Conservation (phyloP, 169 alveolate species). For the Cryptosporidium parvum region DNA sequence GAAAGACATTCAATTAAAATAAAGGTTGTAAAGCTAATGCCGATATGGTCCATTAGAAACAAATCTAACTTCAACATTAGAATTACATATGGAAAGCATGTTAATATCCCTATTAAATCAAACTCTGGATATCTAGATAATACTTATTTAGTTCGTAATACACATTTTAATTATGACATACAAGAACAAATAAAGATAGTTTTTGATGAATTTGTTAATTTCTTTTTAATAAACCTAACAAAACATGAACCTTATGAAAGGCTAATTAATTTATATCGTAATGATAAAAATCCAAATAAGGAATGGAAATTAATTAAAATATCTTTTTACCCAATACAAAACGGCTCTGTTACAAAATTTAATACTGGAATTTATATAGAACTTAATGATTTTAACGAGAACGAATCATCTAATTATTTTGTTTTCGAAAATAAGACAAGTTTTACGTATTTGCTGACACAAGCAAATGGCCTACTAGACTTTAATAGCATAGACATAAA, state of each 20-base stretch:
- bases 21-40: background rate
- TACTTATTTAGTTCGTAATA: background rate
- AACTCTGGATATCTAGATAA: slow-evolving; percentile 16
- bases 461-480: background rate
- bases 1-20: slow-evolving; percentile 2
- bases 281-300: background rate
- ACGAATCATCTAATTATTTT: background rate
- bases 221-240: background rate
- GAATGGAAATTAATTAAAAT: slow-evolving; percentile 19
- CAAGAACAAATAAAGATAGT: slow-evolving; percentile 6
- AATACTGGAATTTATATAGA: background rate
- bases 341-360: background rate
- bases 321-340: background rate
- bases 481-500: background rate
- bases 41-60: slow-evolving; percentile 18
- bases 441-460: slow-evolving; percentile 10
- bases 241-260: background rate
- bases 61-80: slow-evolving; percentile 8
- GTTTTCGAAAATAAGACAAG: slow-evolving; percentile 28
- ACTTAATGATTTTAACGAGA: background rate
- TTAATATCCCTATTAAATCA: slow-evolving; percentile 6
- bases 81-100: background rate
- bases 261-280: slow-evolving; percentile 16
- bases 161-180: background rate
- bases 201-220: slow-evolving; percentile 8